Evolutionary conservation across 352 stramenopile species (phyloP).

Genomic region (Phytophthora lateralis): DNA sequence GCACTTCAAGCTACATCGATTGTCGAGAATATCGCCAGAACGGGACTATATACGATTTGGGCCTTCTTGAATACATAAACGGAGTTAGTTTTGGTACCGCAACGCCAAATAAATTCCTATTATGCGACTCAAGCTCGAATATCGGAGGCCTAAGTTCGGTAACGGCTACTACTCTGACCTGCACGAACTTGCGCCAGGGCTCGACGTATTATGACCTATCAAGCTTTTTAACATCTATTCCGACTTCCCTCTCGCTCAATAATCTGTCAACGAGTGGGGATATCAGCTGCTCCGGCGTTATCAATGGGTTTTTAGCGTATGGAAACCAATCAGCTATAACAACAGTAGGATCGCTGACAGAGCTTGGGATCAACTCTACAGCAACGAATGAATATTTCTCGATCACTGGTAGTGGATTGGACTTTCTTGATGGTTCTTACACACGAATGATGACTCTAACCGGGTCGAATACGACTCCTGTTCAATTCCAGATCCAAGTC

Average conservation of each 20-base stretch:
- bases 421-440: constrained; percentile 20
- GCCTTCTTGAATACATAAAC: constrained; percentile 7
- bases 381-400: constrained; percentile 20
- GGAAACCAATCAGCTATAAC: constrained; percentile 17
- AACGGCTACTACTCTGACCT: too few relatives aligned
- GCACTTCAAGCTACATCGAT: constrained; percentile 18
- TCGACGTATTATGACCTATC: too few relatives aligned
- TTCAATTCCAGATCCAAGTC: constrained; percentile 1
- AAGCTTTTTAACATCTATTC: too few relatives aligned
- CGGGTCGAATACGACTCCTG: constrained; percentile 16
- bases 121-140: too few relatives aligned
- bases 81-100: constrained; percentile 11
- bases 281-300: too few relatives aligned
- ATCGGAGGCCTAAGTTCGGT: too few relatives aligned
- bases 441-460: constrained; percentile 7
- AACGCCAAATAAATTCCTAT: constrained; percentile 12
- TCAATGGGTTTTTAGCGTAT: constrained; percentile 12
- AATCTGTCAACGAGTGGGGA: too few relatives aligned
- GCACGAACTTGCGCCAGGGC: too few relatives aligned
- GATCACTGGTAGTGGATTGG: constrained; percentile 9
- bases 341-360: constrained; percentile 17
- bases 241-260: too few relatives aligned
- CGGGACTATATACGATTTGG: constrained; percentile 8
- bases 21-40: constrained; percentile 4
- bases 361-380: constrained; percentile 15